Conservation (phyloP, 2,329 filamentous ascomycete genomes). For the Calonectria henricotiae region DNA sequence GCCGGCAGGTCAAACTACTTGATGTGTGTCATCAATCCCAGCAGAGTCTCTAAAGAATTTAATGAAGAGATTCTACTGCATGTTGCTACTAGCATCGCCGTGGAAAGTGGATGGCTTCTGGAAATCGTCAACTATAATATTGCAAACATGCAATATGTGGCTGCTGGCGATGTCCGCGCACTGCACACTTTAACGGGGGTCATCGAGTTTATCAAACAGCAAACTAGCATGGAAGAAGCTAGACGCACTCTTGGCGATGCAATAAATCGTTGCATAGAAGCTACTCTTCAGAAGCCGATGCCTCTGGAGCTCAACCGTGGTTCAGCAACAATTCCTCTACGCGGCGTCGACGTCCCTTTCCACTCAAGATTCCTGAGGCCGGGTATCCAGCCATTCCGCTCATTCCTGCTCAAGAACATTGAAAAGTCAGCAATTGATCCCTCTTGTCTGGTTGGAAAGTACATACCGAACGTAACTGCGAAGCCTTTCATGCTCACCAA, state of each 20-base stretch:
- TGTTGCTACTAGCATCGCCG: background rate
- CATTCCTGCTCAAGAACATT: slow-evolving; percentile 1
- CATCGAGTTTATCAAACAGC: background rate
- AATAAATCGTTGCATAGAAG: background rate
- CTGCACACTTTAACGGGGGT: background rate
- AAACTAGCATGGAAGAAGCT: background rate
- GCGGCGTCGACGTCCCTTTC: background rate
- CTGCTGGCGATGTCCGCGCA: slow-evolving; percentile 53
- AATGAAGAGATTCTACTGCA: background rate
- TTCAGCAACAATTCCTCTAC: background rate
- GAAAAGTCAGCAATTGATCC: slow-evolving; percentile 44
- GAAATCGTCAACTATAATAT: slow-evolving; percentile 59
- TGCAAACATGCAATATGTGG: slow-evolving; percentile 56
- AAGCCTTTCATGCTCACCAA: slow-evolving; percentile 49
- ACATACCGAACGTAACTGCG: slow-evolving; percentile 57
- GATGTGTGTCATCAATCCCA: background rate
- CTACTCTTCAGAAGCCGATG: background rate
- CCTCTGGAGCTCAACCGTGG: background rate
- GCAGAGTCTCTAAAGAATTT: background rate
- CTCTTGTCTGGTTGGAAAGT: slow-evolving; percentile 52
- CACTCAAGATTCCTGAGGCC: background rate
- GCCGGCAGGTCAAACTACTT: background rate
- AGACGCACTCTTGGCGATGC: background rate
- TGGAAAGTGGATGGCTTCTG: slow-evolving; percentile 43
- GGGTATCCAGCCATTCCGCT: background rate